Conservation (phyloP, 768 basidiomycete genomes). For the Guyanaporus albipodus region DNA sequence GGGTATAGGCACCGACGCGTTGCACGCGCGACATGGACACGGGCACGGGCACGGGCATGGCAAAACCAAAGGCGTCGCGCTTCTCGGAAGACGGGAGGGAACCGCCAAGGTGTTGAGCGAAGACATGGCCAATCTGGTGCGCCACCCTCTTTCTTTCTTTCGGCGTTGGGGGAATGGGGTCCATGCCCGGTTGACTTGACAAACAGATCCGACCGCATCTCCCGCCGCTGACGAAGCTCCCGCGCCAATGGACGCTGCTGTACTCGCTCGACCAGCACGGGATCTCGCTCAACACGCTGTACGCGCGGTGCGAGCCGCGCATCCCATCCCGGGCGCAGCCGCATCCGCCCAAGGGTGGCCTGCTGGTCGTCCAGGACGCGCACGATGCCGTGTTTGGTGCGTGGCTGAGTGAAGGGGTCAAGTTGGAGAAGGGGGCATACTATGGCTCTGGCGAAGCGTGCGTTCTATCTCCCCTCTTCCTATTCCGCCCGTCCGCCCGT, state of each 20-base stretch:
- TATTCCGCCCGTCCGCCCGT: no score
- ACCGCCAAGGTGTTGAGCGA: slow-evolving; percentile 51
- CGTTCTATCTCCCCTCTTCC: not conserved
- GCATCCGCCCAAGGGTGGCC: slow-evolving; percentile 38
- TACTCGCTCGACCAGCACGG: slow-evolving; percentile 96
- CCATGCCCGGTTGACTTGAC: not conserved
- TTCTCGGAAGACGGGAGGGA: slow-evolving; percentile 52
- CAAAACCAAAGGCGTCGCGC: slow-evolving; percentile 44
- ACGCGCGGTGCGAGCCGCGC: slow-evolving; percentile 53
- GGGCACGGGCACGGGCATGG: not conserved
- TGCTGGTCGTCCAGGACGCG: slow-evolving; percentile 66
- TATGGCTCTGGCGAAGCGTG: slow-evolving; percentile 84
- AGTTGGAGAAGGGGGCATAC: slow-evolving; percentile 57
- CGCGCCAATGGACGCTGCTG: slow-evolving; percentile 68
- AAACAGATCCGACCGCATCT: slow-evolving; percentile 69
- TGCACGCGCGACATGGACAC: not conserved
- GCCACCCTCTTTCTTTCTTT: slow-evolving; percentile 15
- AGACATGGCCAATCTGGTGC: slow-evolving; percentile 57
- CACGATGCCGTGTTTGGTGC: slow-evolving; percentile 71
- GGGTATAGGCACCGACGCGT: slow-evolving; percentile 35
- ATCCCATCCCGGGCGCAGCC: slow-evolving; percentile 23
- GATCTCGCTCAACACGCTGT: slow-evolving; percentile 86
- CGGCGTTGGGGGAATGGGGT: no score
- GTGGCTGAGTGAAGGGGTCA: slow-evolving; percentile 72
- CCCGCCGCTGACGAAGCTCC: slow-evolving; percentile 69